Percentiles rank a stretch among this genome's conserved stretches.
Evolutionary conservation across 2,329 filamentous ascomycete genomes (phyloP).

Genomic region (Monilinia fructigena): DNA sequence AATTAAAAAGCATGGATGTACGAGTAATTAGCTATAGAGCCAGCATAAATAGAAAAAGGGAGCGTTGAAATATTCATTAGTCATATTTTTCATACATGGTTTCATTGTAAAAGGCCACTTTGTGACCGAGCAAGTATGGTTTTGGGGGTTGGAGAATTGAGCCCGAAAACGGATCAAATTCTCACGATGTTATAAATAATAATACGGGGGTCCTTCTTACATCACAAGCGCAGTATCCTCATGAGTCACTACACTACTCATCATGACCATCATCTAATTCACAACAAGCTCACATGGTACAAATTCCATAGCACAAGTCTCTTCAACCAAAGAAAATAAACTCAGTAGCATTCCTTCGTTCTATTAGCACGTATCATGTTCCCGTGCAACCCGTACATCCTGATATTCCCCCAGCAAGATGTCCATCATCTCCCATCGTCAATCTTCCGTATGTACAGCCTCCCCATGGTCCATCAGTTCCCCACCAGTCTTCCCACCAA

Average conservation of each 20-base stretch:
- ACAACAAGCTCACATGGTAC: neutral
- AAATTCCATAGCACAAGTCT: neutral
- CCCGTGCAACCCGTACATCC: constrained; percentile 17
- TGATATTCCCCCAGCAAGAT: constrained; percentile 10
- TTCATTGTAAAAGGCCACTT: neutral
- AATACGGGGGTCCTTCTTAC: neutral
- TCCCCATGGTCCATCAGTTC: constrained; percentile 1
- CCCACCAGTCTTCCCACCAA: neutral
- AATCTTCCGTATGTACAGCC: constrained; percentile 27
- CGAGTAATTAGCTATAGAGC: constrained; percentile 14
- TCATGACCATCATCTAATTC: neutral
- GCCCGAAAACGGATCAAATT: neutral
- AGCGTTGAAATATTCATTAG: neutral
- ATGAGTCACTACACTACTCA: neutral
- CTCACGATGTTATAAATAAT: neutral
- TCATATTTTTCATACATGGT: neutral
- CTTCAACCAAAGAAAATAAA: constrained; percentile 11
- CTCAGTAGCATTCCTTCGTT: constrained; percentile 14
- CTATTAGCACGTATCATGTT: constrained; percentile 18
- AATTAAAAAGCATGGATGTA: constrained; percentile 20
- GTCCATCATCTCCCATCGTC: neutral
- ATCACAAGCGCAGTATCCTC: neutral
- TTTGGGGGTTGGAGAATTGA: too few relatives aligned
- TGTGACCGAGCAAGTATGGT: neutral
- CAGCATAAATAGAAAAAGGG: neutral